A percentile compares a stretch with the other conserved stretches of the same genome.
These are phyloP conservation scores for Scopulariopsis brevicaulis DNA, from an alignment of 2,329 filamentous ascomycete genomes.

Conservation along the genomic window DNA sequence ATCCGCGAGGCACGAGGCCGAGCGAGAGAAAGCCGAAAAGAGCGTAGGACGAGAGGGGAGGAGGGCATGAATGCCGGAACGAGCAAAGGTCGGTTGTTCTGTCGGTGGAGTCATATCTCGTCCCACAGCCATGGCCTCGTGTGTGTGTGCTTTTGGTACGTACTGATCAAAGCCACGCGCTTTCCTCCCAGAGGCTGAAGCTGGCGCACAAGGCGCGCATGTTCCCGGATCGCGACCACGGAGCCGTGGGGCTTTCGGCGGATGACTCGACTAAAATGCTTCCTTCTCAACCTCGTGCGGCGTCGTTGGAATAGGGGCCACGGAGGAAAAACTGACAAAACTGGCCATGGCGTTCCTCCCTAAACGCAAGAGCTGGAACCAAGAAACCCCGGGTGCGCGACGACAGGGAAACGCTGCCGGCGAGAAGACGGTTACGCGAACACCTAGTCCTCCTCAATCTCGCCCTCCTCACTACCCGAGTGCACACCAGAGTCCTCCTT, in stretches of 20 bases:
- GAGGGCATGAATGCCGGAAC: neutral
- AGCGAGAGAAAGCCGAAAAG: neutral
- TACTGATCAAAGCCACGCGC: neutral
- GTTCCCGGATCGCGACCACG: neutral
- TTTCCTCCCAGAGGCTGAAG: neutral
- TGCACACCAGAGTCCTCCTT: conserved; percentile 53
- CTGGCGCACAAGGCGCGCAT: neutral
- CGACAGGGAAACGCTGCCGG: no score
- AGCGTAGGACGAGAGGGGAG: neutral
- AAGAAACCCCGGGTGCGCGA: no score
- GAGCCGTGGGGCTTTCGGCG: neutral
- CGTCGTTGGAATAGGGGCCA: neutral
- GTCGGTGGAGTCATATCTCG: neutral
- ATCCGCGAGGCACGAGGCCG: neutral
- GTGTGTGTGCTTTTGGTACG: neutral
- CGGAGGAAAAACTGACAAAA: neutral
- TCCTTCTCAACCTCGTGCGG: neutral
- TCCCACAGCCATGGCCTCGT: neutral
- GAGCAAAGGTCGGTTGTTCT: neutral
- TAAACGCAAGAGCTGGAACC: no score
- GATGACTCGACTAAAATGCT: neutral
- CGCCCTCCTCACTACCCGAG: conserved; percentile 91
- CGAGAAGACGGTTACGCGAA: no score
- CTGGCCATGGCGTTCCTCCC: neutral
- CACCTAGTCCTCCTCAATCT: conserved; percentile 74